Percentiles rank a stretch among this genome's conserved stretches.
These are phyloP conservation scores for Dendrobium chrysotoxum DNA, from an alignment of 106 monocot species.

Conservation along the genomic window DNA sequence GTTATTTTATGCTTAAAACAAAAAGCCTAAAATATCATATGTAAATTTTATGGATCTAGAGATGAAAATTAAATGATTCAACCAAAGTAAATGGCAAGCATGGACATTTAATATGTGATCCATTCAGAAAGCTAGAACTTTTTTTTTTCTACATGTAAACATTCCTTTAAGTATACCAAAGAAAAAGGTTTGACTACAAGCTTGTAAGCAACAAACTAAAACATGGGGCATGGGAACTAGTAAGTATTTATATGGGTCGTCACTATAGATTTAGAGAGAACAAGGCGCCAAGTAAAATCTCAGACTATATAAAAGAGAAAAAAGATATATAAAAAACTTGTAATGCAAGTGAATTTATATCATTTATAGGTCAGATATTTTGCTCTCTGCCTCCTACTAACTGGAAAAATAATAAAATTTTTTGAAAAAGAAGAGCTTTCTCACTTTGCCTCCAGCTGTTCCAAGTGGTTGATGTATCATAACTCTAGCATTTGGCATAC, in stretches of 20 bases:
- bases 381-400: not conserved
- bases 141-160: not conserved
- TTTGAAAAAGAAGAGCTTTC: constrained; percentile 9
- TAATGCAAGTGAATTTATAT: not conserved
- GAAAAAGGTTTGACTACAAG: not conserved
- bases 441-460: constrained; percentile 86
- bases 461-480: constrained; percentile 98
- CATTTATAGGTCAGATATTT: not conserved
- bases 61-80: not conserved
- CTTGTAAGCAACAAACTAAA: not conserved
- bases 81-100: not conserved
- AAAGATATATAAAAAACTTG: not conserved
- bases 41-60: not conserved
- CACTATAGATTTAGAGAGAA: not conserved
- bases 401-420: not conserved
- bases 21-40: not conserved
- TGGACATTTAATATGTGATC: not conserved
- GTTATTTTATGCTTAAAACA: not conserved
- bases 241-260: constrained; percentile 1
- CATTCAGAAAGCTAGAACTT: not conserved
- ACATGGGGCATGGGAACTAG: not conserved
- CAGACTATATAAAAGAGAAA: not conserved
- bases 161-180: not conserved
- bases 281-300: not conserved
- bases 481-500: constrained; percentile 98